Evolutionary conservation across 352 stramenopile species (phyloP).

Genomic region (Globisporangium parvum): DNA sequence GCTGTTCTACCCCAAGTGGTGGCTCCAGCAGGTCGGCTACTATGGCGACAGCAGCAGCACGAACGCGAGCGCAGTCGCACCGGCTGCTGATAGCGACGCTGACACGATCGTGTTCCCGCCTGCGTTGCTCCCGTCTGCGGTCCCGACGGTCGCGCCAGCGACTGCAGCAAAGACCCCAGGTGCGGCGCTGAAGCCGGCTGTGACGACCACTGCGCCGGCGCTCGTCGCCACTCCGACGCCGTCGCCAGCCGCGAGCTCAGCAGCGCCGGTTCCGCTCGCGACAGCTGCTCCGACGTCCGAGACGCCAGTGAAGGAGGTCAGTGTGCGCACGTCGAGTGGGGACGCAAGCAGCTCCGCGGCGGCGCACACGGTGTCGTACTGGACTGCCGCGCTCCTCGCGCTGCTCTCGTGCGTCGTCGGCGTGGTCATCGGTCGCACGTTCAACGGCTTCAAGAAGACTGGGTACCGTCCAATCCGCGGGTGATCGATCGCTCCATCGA

Average conservation of each 20-base stretch:
- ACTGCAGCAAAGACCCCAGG: conserved; percentile 2
- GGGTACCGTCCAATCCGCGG: conserved; percentile 46
- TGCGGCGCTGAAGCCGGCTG: not conserved
- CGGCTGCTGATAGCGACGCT: not conserved
- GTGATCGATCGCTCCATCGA: too few species aligned
- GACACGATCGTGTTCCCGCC: conserved; percentile 6
- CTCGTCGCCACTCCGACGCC: not conserved
- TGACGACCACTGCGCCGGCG: conserved; percentile 2
- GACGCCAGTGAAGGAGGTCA: conserved; percentile 1
- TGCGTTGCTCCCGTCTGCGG: not conserved
- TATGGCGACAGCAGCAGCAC: conserved; percentile 28
- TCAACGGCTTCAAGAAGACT: conserved; percentile 33
- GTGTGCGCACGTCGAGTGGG: conserved; percentile 3
- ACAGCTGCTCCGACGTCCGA: not conserved
- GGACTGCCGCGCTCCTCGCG: conserved; percentile 39
- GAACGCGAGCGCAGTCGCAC: conserved; percentile 1
- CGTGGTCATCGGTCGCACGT: conserved; percentile 53
- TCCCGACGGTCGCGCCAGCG: conserved; percentile 6
- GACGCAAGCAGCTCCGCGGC: conserved; percentile 12
- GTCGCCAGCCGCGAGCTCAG: conserved; percentile 1
- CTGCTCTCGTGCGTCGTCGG: conserved; percentile 36
- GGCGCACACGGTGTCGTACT: conserved; percentile 36
- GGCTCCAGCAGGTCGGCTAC: conserved; percentile 72
- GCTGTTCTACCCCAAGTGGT: conserved; percentile 84
- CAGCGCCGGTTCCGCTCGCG: not conserved